Base-by-base conservation (phyloP, 192 early-diverging fungal genomes). In the Linnemannia schmuckeri region DNA sequence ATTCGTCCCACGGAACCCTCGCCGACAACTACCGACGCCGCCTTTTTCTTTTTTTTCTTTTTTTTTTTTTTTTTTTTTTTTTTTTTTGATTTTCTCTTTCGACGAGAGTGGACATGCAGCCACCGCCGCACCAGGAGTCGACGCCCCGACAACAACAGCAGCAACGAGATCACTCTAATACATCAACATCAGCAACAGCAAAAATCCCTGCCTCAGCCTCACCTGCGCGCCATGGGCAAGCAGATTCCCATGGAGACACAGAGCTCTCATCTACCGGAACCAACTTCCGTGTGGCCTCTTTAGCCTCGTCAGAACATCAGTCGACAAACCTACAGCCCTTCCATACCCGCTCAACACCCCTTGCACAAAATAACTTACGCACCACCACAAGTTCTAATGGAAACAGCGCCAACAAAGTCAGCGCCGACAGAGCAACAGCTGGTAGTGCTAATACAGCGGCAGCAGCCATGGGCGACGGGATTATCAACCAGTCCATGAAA, bases 401-500 rank as follows among this genome's bases (percentile, higher is more conserved):
- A 18, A 52, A 52, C 18, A 22, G 20, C 18, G 18, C 49, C 17
- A 52, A 4, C 18, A 52, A 52, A 18, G 15, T 2, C 44, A 61
- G 9, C 61, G 33, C 13, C 30, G 30, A 66, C 30, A 66, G 6
- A 15, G 61, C 61, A 33, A 15, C 61, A 12, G 10, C 49, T 0
- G 44, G 44, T n/a, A 33, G 70, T 8, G n/a, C 78, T 4, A 70
- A 72, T 12, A 61, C 42, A 37, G 37, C 69, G 15, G 38, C 57
- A 42, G 30, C 6, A 47, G 17, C 70, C 37, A 86, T 86, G 84
- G 84, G 84, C 17, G 84, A 86, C 35, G 84, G 84, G 54, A 81
- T 86, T n/a, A 40, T 81, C 17, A 86, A 86, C 47, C 84, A 86
- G 71, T 54, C 70, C 12, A 86, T 86, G 84, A 81, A 73, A 46